Evolutionary conservation across 176 grass and related monocot genomes (phyloP), one percentile per base, ranked within the genome.

Genomic region (Triticum urartu): DNA sequence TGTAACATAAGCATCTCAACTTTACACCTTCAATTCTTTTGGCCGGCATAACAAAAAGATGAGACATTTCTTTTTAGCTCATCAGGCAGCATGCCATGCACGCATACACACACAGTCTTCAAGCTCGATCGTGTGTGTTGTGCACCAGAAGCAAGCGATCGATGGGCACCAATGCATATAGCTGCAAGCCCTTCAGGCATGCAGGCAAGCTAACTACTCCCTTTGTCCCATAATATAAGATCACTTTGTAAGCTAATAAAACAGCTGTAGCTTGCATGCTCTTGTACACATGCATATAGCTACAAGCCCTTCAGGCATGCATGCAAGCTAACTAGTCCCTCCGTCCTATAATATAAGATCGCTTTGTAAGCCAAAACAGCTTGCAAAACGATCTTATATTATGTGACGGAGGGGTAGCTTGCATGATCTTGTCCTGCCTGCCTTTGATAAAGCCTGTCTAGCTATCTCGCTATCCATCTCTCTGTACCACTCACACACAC

Each of bases 21-120:
- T 91, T 87, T 87, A 73, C 25, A 88, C 76, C n/a, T 79, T 47
- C 4, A 47, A 47, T 70, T 84, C 12, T 68, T 75, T 45, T 79
- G 81, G 43, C 10, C 11, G 43, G 72, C 81, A 87, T 80, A 61
- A 77, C 86, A 87, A 91, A 88, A 91, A 91, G 89, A 91, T 78
- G 71, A 71, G 82, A 18, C 63, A 72, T 85, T 91, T 85, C 68
- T 43, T 85, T 83, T 22, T 74, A 3, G 48, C 40, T 74, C 42
- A 43, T 43, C 42, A 43, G 0, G 42, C 42, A 43, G 42, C 0
- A 43, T 43, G 39, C 74, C 59, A 38, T 47, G 3, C 3, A 12
- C 45, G 3, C 45, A 48, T 11, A 62, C 63, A 47, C 38, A 32
- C 64, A 32, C 11, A 12, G 8, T 75, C 72, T 75, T 43, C 24